Conservation (phyloP, 495 filamentous ascomycete species). For the Tuber melanosporum region DNA sequence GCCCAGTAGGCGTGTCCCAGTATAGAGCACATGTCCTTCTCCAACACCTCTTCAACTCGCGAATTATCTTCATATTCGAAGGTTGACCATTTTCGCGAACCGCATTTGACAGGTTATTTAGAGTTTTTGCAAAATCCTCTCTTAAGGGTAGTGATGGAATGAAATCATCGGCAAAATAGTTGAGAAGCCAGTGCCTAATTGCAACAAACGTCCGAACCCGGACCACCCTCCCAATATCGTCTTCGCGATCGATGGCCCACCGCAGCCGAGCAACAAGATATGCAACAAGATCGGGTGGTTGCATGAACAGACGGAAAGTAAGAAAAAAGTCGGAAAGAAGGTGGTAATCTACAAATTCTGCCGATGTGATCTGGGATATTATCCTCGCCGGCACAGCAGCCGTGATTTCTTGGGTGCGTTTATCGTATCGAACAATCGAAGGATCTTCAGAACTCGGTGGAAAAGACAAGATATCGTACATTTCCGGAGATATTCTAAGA, state of each 20-base stretch:
- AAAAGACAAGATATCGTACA: constrained; percentile 75
- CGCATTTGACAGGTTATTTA: constrained; percentile 64
- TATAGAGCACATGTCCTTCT: constrained; percentile 79
- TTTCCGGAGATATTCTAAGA: constrained; percentile 51
- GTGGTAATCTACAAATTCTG: constrained; percentile 93
- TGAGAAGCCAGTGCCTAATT: constrained; percentile 94
- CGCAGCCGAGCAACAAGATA: constrained; percentile 77
- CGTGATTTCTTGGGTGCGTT: constrained; percentile 63
- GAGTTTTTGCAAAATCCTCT: constrained; percentile 67
- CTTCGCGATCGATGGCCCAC: constrained; percentile 75
- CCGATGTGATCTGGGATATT: constrained; percentile 95
- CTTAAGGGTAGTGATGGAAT: constrained; percentile 74
- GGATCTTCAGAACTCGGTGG: constrained; percentile 65
- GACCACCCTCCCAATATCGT: constrained; percentile 85
- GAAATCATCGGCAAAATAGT: constrained; percentile 96
- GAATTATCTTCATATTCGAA: constrained; percentile 83
- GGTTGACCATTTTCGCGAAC: constrained; percentile 54
- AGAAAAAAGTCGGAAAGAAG: constrained; percentile 97
- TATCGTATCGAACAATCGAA: constrained; percentile 75
- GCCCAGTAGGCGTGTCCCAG: constrained; percentile 62
- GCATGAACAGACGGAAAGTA: constrained; percentile 81
- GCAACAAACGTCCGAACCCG: constrained; percentile 93
- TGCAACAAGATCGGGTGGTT: constrained; percentile 64
- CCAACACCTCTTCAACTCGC: constrained; percentile 96
- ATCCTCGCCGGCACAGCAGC: constrained; percentile 88